Conservation (phyloP, 805 yeast genomes). For the Debaryomyces hansenii region DNA sequence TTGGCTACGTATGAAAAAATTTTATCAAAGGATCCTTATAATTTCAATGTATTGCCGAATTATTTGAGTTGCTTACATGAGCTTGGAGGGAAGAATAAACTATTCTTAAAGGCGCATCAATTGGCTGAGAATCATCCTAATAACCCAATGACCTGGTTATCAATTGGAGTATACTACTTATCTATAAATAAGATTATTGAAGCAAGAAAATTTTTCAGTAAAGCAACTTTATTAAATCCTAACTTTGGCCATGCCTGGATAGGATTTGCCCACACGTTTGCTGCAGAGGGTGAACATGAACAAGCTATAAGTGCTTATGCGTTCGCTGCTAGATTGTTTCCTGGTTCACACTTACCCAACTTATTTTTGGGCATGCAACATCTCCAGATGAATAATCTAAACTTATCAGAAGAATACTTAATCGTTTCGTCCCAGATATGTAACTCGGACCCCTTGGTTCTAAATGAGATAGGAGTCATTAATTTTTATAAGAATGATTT, state of each 20-base stretch:
- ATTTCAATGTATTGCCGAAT: constrained; percentile 69
- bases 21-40: constrained; percentile 62
- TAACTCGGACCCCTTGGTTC: constrained; percentile 78
- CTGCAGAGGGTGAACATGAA: constrained; percentile 98
- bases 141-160: constrained; percentile 83
- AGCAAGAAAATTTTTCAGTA: constrained; percentile 84
- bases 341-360: constrained; percentile 87
- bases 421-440: constrained; percentile 74
- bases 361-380: constrained; percentile 96
- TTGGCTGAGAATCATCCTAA: constrained; percentile 83
- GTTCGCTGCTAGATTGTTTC: constrained; percentile 88
- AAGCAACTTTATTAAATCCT: constrained; percentile 85
- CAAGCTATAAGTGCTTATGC: constrained; percentile 97
- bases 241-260: constrained; percentile 96
- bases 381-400: constrained; percentile 77
- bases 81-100: constrained; percentile 74
- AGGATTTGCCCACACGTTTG: constrained; percentile 97
- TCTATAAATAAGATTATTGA: constrained; percentile 71
- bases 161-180: constrained; percentile 88
- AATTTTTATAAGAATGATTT: constrained; percentile 73
- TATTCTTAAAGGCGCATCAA: constrained; percentile 79
- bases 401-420: constrained; percentile 84
- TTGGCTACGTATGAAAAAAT: constrained; percentile 67
- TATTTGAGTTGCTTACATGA: constrained; percentile 86
- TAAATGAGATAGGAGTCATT: constrained; percentile 94